phyloP scores from a whole-genome alignment of 352 stramenopile species.

The Globisporangium carolinianum region DNA sequence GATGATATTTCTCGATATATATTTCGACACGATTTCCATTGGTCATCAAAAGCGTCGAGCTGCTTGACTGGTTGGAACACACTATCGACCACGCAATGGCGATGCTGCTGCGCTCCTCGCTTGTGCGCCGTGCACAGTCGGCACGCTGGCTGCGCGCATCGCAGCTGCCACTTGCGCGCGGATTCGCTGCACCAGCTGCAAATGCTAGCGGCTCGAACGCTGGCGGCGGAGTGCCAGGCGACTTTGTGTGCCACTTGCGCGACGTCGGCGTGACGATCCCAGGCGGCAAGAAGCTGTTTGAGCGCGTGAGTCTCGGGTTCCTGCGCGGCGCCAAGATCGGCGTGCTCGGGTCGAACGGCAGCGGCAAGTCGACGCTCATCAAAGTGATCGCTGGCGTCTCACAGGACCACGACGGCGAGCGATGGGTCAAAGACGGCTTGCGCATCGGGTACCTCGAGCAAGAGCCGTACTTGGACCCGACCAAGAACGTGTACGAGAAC shows the following conservation, averaged over 20 bases:
- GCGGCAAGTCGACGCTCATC: slow-evolving; percentile 93
- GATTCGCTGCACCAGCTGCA: slow-evolving; percentile 24
- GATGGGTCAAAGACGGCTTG: slow-evolving; percentile 82
- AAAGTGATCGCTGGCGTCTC: slow-evolving; percentile 94
- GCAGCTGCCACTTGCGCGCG: slow-evolving; percentile 10
- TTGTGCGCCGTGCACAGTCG: not conserved
- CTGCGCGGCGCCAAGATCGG: slow-evolving; percentile 92
- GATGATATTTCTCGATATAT: too few species aligned
- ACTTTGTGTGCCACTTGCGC: slow-evolving; percentile 78
- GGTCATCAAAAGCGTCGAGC: not conserved
- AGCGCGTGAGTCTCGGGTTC: slow-evolving; percentile 71
- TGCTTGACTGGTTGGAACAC: too few species aligned
- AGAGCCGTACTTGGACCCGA: slow-evolving; percentile 79
- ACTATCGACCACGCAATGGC: not conserved
- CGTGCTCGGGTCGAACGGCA: slow-evolving; percentile 93
- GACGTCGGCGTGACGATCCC: slow-evolving; percentile 74
- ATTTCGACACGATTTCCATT: too few species aligned
- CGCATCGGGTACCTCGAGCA: slow-evolving; percentile 86
- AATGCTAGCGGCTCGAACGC: slow-evolving; percentile 41
- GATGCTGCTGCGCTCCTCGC: slow-evolving; percentile 1
- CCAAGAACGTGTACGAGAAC: slow-evolving; percentile 87
- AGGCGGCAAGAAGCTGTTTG: slow-evolving; percentile 82
- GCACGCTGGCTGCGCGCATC: not conserved
- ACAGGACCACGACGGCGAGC: slow-evolving; percentile 81
- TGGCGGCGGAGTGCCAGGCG: slow-evolving; percentile 64